These are phyloP conservation scores for Lodderomyces margitis DNA, from an alignment of 1,139 yeast genomes.

Conservation along the genomic window DNA sequence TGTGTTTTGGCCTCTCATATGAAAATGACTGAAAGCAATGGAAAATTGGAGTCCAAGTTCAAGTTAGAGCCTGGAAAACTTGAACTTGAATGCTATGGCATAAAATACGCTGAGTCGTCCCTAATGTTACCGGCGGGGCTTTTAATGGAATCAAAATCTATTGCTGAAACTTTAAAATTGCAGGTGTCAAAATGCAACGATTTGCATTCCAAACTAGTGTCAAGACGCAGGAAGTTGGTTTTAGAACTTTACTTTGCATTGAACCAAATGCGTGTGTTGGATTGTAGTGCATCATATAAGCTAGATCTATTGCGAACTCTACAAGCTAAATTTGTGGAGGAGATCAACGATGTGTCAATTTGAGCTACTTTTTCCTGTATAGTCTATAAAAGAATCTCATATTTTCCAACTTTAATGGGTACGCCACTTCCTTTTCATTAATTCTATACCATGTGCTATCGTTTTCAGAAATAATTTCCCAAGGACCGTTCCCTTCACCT, in stretches of 20 bases:
- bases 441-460: constrained; percentile 86
- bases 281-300: constrained; percentile 10
- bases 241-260: constrained; percentile 16
- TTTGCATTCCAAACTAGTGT: constrained; percentile 5
- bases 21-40: constrained; percentile 18
- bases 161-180: constrained; percentile 18
- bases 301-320: constrained; percentile 12
- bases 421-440: constrained; percentile 50
- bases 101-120: constrained; percentile 20
- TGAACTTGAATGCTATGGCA: constrained; percentile 24
- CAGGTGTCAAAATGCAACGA: not conserved
- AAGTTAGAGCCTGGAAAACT: constrained; percentile 20
- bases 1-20: constrained; percentile 29
- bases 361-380: constrained; percentile 47
- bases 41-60: constrained; percentile 26
- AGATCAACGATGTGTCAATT: constrained; percentile 11
- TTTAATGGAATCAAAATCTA: constrained; percentile 22
- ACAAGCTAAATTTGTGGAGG: constrained; percentile 15
- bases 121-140: constrained; percentile 21
- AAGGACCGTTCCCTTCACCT: constrained; percentile 49
- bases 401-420: constrained; percentile 74
- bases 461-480: constrained; percentile 63
- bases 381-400: constrained; percentile 84
- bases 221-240: constrained; percentile 14
- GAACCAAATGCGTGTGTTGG: constrained; percentile 10